These are phyloP conservation scores for Alectoria sarmentosa DNA, from an alignment of 495 filamentous ascomycete species.

Conservation along the genomic window DNA sequence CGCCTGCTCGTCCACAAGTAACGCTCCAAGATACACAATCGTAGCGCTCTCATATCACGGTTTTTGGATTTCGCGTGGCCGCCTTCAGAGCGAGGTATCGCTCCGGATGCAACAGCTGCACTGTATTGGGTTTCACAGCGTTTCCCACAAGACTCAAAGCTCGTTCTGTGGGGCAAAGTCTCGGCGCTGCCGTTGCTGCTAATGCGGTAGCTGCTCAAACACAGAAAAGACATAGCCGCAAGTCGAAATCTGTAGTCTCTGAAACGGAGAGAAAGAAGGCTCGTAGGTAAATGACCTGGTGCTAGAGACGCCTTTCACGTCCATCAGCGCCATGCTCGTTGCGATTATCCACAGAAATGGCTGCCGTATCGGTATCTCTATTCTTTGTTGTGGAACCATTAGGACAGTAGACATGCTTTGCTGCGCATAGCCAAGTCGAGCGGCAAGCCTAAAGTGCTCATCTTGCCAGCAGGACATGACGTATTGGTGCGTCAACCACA, in stretches of 20 bases:
- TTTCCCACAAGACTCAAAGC: constrained; percentile 27
- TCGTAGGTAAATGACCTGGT: constrained; percentile 46
- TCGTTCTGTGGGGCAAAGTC: constrained; percentile 80
- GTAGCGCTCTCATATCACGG: constrained; percentile 66
- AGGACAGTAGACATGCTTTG: constrained; percentile 40
- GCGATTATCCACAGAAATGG: constrained; percentile 79
- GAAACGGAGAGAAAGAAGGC: constrained; percentile 11
- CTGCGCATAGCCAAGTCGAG: constrained; percentile 28
- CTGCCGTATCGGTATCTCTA: constrained; percentile 63
- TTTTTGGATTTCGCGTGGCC: constrained; percentile 71
- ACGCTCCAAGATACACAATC: constrained; percentile 29
- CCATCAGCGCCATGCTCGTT: constrained; percentile 63
- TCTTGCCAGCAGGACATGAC: constrained; percentile 58
- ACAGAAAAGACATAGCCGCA: neutral
- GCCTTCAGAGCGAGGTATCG: constrained; percentile 59
- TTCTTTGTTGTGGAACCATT: constrained; percentile 47
- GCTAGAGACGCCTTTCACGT: constrained; percentile 72
- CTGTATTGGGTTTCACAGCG: constrained; percentile 42
- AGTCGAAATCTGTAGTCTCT: neutral
- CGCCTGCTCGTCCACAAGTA: neutral
- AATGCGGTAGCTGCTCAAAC: constrained; percentile 46
- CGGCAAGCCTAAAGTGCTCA: constrained; percentile 36
- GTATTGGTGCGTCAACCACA: constrained; percentile 60
- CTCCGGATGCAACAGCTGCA: constrained; percentile 50
- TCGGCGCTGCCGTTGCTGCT: constrained; percentile 54